Evolutionary conservation across 2,329 filamentous ascomycete species (phyloP), one percentile per base, ranked within the genome.

Genomic region (Tolypocladium nubicola): DNA sequence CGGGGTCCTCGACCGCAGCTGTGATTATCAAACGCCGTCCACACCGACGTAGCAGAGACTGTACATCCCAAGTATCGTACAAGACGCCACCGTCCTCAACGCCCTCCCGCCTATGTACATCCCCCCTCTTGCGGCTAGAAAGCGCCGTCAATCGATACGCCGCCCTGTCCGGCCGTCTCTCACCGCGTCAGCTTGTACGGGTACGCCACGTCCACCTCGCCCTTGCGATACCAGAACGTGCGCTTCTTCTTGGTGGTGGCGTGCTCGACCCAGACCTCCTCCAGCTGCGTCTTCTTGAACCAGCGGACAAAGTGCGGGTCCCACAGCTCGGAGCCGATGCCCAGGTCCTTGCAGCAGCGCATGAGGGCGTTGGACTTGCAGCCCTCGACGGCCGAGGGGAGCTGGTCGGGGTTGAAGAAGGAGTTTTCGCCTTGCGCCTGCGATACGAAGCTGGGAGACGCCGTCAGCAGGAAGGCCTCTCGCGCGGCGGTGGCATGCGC

Each of bases 321-420:
- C 94, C 94, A 99, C 23, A 99, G 81, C 74, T 99, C 94, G 62
- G 88, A 92, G 1, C 90, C 94, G 62, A 99, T 88, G 40, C 94
- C 94, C 38, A 99, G 76, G 72, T 99, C 94, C 77, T 99, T 99
- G 79, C 94, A 97, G 81, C 93, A 97, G 58, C 94, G 89, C 86
- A 97, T 95, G 63, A 99, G 80, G 14, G 94, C 94, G 70, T 99
- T 99, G 61, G 91, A 96, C 75, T 97, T 97, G 80, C 91, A 96
- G 56, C 94, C 94, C 75, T 99, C 94, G 59, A 92, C 92, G 10
- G 94, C 92, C 1, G 92, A 96, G 33, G 94, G 91, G 61, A 99
- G 91, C 57, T 88, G 88, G 64, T 97, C 92, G 39, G 90, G 82
- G 64, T 83, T 84, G 75, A 97, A 99, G 75, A 95, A 99, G 63